These are phyloP conservation scores for Paramecium sonneborni DNA, from an alignment of 73 alveolate species.

Conservation along the genomic window DNA sequence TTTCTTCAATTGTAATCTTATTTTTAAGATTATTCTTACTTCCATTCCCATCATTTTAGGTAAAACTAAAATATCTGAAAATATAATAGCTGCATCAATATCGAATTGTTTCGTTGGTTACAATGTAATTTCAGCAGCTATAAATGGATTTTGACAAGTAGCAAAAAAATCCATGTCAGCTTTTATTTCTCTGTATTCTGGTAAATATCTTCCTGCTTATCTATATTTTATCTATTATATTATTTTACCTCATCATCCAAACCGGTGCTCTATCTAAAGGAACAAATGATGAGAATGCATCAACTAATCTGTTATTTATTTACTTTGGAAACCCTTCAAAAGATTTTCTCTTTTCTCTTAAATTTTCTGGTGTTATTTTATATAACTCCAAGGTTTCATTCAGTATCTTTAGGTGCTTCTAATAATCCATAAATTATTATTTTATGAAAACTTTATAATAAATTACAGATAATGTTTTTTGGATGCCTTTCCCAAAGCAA, in stretches of 20 bases:
- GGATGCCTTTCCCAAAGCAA: constrained; percentile 56
- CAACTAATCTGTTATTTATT: neutral
- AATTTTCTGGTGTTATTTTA: neutral
- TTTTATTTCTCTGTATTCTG: constrained; percentile 68
- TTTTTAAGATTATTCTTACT: constrained; percentile 53
- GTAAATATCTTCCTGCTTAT: constrained; percentile 80
- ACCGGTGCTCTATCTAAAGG: constrained; percentile 67
- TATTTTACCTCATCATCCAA: constrained; percentile 73
- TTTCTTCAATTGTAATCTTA: constrained; percentile 65
- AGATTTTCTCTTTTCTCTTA: neutral
- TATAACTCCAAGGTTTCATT: neutral
- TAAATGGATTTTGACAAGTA: constrained; percentile 73
- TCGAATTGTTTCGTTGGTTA: constrained; percentile 72
- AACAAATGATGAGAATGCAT: constrained; percentile 8
- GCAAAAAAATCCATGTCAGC: constrained; percentile 70
- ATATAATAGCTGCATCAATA: constrained; percentile 78
- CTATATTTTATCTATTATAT: neutral
- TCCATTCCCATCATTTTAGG: constrained; percentile 86
- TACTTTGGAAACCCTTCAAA: neutral
- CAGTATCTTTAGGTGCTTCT: constrained; percentile 17
- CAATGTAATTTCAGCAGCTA: constrained; percentile 78
- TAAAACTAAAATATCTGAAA: constrained; percentile 78
- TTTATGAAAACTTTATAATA: neutral
- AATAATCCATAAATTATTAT: neutral
- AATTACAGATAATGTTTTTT: constrained; percentile 33